Percentiles rank a stretch among this genome's conserved stretches.
These are phyloP conservation scores for Fraxinus latifolia DNA, from an alignment of 305 asterid species.

Conservation along the genomic window DNA sequence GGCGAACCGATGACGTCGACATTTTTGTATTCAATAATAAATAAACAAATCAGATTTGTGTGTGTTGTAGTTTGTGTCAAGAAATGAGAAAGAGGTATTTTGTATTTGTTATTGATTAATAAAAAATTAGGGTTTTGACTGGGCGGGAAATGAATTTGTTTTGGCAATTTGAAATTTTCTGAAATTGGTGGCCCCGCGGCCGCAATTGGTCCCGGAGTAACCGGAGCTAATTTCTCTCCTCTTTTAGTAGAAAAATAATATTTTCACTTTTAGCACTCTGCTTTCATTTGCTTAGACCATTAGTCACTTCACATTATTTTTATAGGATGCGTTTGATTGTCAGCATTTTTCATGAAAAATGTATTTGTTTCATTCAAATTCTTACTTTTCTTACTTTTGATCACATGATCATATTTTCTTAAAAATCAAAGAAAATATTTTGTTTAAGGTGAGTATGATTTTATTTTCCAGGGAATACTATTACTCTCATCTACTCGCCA, in stretches of 20 bases:
- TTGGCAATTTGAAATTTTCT: background rate
- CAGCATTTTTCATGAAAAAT: too few relatives aligned
- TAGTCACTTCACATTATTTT: background rate
- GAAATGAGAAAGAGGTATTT: background rate
- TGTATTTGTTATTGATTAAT: background rate
- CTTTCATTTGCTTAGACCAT: background rate
- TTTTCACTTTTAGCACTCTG: background rate
- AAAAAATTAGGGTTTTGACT: background rate
- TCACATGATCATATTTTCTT: too few relatives aligned
- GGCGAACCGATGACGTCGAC: conserved; percentile 63
- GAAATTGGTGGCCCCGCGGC: background rate
- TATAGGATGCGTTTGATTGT: too few relatives aligned
- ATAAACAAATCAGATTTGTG: background rate
- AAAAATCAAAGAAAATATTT: too few relatives aligned
- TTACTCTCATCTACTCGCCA: too few relatives aligned
- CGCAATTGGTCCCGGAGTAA: background rate
- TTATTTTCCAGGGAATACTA: too few relatives aligned
- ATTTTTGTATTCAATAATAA: conserved; percentile 14
- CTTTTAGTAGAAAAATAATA: background rate
- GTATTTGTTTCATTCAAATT: too few relatives aligned
- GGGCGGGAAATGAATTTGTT: background rate
- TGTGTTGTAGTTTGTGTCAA: background rate
- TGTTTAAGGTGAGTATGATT: too few relatives aligned
- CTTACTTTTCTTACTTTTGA: too few relatives aligned
- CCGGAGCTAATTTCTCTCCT: background rate